Conservation (phyloP, 345 rosid genomes). For the Salix koriyanagi region DNA sequence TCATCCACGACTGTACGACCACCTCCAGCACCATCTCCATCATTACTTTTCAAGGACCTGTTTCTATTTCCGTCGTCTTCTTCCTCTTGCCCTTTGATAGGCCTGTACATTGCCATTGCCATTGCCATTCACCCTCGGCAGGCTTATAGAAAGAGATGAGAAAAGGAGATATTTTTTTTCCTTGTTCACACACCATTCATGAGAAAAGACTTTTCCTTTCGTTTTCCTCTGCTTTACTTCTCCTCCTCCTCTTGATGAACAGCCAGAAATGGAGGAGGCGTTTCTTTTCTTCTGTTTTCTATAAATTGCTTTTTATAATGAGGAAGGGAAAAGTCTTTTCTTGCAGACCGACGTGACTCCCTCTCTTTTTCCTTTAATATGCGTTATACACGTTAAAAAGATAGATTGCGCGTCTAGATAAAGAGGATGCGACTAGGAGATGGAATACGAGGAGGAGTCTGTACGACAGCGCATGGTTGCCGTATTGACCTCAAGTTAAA, state of each 20-base stretch:
- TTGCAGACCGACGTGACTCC: not conserved
- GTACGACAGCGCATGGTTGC: not conserved
- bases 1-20: not conserved
- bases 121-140: not conserved
- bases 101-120: conserved; percentile 26
- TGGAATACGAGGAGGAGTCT: no score
- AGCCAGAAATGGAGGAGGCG: not conserved
- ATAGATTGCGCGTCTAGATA: no score
- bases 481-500: not conserved
- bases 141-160: not conserved
- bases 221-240: not conserved
- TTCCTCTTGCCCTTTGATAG: conserved; percentile 17
- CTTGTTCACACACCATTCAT: not conserved
- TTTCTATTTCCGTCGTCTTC: not conserved
- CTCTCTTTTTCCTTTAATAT: not conserved
- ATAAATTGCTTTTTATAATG: not conserved
- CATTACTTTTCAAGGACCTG: not conserved
- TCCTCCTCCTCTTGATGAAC: not conserved
- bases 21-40: not conserved
- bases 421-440: no score
- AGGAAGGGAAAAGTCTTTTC: not conserved
- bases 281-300: not conserved
- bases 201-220: not conserved
- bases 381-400: not conserved
- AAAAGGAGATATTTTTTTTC: not conserved